Base-by-base conservation (phyloP, 164 flowering plant genomes). In the Piper longum region DNA sequence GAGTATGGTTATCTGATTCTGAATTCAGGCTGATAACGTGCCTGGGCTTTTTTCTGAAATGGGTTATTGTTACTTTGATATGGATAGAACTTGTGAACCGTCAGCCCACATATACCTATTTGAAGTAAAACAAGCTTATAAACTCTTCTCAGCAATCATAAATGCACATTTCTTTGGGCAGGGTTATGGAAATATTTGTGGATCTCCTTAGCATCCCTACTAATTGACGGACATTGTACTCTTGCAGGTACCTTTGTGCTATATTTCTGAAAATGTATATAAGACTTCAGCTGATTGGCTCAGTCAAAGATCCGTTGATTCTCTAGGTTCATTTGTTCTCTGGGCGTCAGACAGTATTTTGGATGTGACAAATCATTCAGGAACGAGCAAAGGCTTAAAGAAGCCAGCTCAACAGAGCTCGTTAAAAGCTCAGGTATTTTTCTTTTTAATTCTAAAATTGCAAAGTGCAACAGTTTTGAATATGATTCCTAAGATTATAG, bases 271-370 rank as follows among this genome's bases (percentile, higher is more conserved):
- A n/a, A 68, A 70, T 80, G 95, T 93, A 57, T 84, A 83, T 62
- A 93, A 80, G 78, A 84, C 88, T 58, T 84, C 96, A 60, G 81
- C 72, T 73, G 97, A 88, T 57, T 93, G 98, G 98, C 81, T 93
- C 72, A 79, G 76, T 69, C 76, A 78, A 41, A 79, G 77, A 4
- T 73, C 93, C 41, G 18, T 64, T 42, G 91, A 87, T 62, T 84
- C 90, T 3, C 86, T 93, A 67, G 75, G 76, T 52, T 74, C 80
- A 14, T 93, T 88, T 81, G 85, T 81, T 36, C 51, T 84, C 41
- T 84, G 95, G 92, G 74, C 78, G 16, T 62, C 86, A 62, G 92
- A 88, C 54, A 67, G 82, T 77, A 85, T 89, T 76, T 72, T 82
- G 59, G 97, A 86, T 74, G 64, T 89, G 62, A 83, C 82, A 56